Base-by-base conservation (phyloP, 208 protist genomes). In the Jaenimonas drosophilae region DNA sequence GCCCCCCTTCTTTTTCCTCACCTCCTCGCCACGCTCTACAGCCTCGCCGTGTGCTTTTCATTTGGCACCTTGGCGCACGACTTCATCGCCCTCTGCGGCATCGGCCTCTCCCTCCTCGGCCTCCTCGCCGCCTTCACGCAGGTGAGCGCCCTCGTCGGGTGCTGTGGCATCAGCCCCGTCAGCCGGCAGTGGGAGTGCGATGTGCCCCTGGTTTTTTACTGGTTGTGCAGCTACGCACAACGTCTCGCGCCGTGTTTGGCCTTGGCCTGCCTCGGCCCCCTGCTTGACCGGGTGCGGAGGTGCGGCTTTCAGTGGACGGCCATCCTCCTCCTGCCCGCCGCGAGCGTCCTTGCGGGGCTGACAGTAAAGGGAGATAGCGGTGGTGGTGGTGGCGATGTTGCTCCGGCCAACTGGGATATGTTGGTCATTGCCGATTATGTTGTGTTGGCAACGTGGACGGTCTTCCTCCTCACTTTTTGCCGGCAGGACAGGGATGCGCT, bases 51-150 rank as follows among this genome's bases (percentile, higher is more conserved):
- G 5, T 59, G 67, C 12, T 77, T 76, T 59, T 55, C 7, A 1
- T 49, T 93, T 32, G 85, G 77, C 5, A 48, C 28, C 14, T 44
- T 61, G 7, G 52, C 81, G 12, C 68, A 64, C 25, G 32, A 81
- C 36, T 88, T 93, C 37, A 49, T 36, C 3, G 65, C 75, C 0
- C 61, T 90, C 17, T 93, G 80, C 54, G 80, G 85, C 21, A 70
- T 93, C 4, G 80, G 85, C 4, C 31, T 77, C 9, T 70, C 85
- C 7, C 7, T 80, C 17, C 58, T 93, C n/a, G 69, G 67, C 2
- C 23, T 85, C 6, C 21, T 80, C 2, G 75, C 65, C 14, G 42
- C 51, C 3, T 39, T 67, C 28, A 68, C 59, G 14, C 84, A 92
- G 65, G 33, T 54, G 16, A 21, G 64, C 12, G 26, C 82, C 17